Evolutionary conservation across 2,329 filamentous ascomycete species (phyloP).

Genomic region (Neophaeococcomyces mojaviensis): DNA sequence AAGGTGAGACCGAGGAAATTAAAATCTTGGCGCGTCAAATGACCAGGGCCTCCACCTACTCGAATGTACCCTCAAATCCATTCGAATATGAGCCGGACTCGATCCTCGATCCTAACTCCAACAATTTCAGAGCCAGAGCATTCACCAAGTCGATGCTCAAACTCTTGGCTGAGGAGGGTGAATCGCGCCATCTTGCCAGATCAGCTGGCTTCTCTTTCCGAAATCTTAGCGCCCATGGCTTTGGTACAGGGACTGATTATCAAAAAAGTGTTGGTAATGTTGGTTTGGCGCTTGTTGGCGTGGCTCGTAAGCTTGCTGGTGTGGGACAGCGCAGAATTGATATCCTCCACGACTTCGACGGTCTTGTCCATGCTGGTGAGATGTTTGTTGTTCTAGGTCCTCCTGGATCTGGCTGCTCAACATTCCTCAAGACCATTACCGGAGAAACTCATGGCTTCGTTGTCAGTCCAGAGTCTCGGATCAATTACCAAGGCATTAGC

Average conservation of each 20-base stretch:
- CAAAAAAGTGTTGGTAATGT: conserved; percentile 37
- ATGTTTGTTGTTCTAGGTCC: conserved; percentile 51
- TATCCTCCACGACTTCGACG: conserved; percentile 59
- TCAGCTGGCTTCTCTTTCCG: conserved; percentile 35
- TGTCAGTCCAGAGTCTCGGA: conserved; percentile 58
- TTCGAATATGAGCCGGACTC: conserved; percentile 24
- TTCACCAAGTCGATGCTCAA: conserved; percentile 43
- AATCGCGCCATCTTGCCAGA: conserved; percentile 29
- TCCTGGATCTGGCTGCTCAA: conserved; percentile 57
- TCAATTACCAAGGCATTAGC: conserved; percentile 75
- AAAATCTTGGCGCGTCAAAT: conserved; percentile 17
- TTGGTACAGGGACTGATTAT: conserved; percentile 30
- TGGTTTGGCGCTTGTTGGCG: conserved; percentile 30
- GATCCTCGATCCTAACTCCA: conserved; percentile 37
- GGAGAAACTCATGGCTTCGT: conserved; percentile 73
- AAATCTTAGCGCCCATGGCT: conserved; percentile 34
- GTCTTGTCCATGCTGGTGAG: conserved; percentile 51
- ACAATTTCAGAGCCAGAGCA: conserved; percentile 38
- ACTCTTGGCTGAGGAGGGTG: conserved; percentile 31
- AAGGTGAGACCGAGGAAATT: conserved; percentile 13
- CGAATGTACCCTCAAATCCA: conserved; percentile 11
- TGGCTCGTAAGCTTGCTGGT: conserved; percentile 23
- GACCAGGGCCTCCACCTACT: conserved; percentile 12
- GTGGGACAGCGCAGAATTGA: conserved; percentile 42
- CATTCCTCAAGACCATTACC: conserved; percentile 72